Percentiles rank a stretch among this genome's conserved stretches.
Conservation (phyloP, 228 moss, liverwort and hornwort genomes). For the Sphagnum fallax region DNA sequence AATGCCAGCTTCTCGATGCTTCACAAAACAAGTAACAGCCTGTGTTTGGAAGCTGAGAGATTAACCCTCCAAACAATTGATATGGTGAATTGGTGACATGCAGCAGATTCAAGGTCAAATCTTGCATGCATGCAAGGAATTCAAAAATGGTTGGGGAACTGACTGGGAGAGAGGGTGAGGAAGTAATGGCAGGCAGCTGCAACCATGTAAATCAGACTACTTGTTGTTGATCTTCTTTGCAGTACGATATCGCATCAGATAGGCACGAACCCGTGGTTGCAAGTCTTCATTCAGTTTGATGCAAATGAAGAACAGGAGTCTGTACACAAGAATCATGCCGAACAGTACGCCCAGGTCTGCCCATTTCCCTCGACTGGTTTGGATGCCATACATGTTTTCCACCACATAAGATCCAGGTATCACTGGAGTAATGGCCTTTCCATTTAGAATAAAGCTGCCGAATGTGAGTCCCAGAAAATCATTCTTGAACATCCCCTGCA, state of each 20-base stretch:
- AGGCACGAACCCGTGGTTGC: constrained; percentile 43
- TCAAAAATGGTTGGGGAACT: too few relatives aligned
- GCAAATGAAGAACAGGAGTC: constrained; percentile 43
- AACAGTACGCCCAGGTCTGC: constrained; percentile 27
- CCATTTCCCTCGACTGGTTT: constrained; percentile 24
- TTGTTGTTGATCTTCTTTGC: constrained; percentile 28
- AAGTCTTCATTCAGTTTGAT: constrained; percentile 49
- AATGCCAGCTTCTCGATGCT: too few relatives aligned
- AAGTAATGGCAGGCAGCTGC: too few relatives aligned
- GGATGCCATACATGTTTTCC: constrained; percentile 28
- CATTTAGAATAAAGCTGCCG: constrained; percentile 25
- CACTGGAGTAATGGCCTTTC: constrained; percentile 15
- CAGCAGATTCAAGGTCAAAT: too few relatives aligned
- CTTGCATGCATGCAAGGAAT: too few relatives aligned
- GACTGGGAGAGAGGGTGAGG: too few relatives aligned
- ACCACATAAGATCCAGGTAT: constrained; percentile 50
- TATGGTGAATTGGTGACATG: too few relatives aligned
- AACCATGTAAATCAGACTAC: constrained; percentile 25
- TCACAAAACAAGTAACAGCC: too few relatives aligned
- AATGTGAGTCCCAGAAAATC: constrained; percentile 41
- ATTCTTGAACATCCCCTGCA: constrained; percentile 51
- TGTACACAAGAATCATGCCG: constrained; percentile 37
- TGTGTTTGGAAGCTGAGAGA: too few relatives aligned
- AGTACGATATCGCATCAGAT: constrained; percentile 49
- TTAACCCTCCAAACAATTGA: too few relatives aligned